A percentile compares a stretch with the other conserved stretches of the same genome.
phyloP scores from a whole-genome alignment of 306 rosid species.

The Castanea crenata region DNA sequence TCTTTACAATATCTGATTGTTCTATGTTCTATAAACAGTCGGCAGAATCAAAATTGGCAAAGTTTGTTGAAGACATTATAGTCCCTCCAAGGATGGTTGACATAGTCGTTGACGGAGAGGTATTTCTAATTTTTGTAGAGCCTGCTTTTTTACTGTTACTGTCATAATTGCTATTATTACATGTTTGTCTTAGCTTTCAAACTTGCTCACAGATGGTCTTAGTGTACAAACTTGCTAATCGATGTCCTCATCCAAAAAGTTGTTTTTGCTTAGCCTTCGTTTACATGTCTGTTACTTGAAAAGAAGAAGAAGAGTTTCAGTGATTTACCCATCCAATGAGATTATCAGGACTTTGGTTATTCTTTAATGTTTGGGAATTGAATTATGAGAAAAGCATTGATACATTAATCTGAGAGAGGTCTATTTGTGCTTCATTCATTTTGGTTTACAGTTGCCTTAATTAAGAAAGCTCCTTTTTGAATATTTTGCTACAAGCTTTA shows the following conservation, averaged over 20 bases:
- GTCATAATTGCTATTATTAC: neutral
- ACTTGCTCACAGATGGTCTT: conserved; percentile 16
- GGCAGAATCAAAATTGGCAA: conserved; percentile 91
- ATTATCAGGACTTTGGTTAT: conserved; percentile 3
- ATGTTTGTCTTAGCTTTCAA: conserved; percentile 28
- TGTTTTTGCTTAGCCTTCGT: neutral
- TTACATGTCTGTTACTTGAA: neutral
- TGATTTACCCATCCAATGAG: neutral
- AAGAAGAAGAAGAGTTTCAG: neutral
- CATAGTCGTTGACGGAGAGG: conserved; percentile 91
- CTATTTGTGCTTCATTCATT: conserved; percentile 1
- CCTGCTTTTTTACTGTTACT: neutral
- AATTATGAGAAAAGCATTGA: neutral
- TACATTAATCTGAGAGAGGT: neutral
- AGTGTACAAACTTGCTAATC: conserved; percentile 9
- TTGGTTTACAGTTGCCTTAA: neutral
- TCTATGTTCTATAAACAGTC: conserved; percentile 49
- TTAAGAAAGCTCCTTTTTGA: neutral
- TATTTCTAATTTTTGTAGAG: conserved; percentile 27
- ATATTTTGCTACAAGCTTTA: neutral
- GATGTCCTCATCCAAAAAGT: conserved; percentile 7
- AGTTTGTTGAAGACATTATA: conserved; percentile 93
- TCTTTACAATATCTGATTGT: neutral
- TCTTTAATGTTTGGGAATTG: neutral
- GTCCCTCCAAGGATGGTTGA: conserved; percentile 98